Evolutionary conservation across 2,329 filamentous ascomycete species (phyloP).

Genomic region (Paecilomyces formosus): DNA sequence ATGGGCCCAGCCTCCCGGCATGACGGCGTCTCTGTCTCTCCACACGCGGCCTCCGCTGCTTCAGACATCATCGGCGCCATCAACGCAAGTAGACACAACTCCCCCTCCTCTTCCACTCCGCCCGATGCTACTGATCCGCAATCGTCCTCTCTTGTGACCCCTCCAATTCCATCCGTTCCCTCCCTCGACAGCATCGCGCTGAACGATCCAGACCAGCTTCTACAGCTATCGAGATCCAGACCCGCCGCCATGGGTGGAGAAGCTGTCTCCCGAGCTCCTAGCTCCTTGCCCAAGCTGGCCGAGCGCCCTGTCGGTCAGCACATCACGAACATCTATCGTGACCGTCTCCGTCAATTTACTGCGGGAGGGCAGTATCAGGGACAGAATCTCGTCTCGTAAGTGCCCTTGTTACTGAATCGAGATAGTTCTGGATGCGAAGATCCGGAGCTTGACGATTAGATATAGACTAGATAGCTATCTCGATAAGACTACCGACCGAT

Average conservation of each 20-base stretch:
- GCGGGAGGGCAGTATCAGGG: constrained; percentile 68
- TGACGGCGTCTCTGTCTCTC: not conserved
- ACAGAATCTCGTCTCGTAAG: constrained; percentile 65
- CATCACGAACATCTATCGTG: constrained; percentile 77
- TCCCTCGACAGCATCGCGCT: not conserved
- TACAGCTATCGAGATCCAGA: not conserved
- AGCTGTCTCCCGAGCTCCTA: constrained; percentile 24
- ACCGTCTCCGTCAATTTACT: constrained; percentile 76
- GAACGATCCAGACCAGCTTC: not conserved
- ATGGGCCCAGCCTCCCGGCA: not conserved
- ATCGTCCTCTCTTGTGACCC: not conserved
- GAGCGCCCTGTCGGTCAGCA: constrained; percentile 60
- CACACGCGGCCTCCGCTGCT: not conserved
- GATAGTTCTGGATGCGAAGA: not conserved
- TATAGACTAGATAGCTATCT: not conserved
- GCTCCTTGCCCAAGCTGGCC: constrained; percentile 44
- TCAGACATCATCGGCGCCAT: not conserved
- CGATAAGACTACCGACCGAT: not conserved
- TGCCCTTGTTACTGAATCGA: constrained; percentile 6
- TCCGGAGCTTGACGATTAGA: not conserved
- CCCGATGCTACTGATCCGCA: not conserved
- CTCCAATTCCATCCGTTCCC: not conserved
- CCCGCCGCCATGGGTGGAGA: constrained; percentile 29
- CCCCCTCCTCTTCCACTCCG: not conserved
- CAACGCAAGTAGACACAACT: not conserved